Conservation (phyloP, 2,329 filamentous ascomycete species). For the Trichoderma sp. region DNA sequence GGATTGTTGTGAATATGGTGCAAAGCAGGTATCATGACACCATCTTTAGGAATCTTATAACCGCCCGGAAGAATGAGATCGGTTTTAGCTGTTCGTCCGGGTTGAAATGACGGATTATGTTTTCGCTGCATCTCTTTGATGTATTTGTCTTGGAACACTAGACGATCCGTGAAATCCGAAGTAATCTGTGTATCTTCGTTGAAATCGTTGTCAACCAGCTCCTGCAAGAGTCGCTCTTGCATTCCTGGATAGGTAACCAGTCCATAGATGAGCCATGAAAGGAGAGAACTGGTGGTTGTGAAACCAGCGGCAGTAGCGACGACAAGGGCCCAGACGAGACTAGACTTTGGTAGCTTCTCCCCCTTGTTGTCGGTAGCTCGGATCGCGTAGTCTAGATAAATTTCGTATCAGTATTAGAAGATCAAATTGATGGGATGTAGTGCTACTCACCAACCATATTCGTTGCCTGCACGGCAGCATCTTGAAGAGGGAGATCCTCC, state of each 20-base stretch:
- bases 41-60: constrained; percentile 51
- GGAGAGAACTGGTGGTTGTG: constrained; percentile 55
- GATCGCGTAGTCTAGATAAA: constrained; percentile 45
- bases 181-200: constrained; percentile 43
- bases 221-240: constrained; percentile 56
- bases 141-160: constrained; percentile 54
- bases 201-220: constrained; percentile 50
- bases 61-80: constrained; percentile 59
- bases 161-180: constrained; percentile 44
- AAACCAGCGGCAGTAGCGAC: constrained; percentile 58
- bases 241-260: constrained; percentile 52
- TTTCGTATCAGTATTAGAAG: background rate
- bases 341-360: constrained; percentile 44
- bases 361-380: constrained; percentile 54
- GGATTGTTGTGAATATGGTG: constrained; percentile 53
- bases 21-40: constrained; percentile 52
- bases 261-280: constrained; percentile 57
- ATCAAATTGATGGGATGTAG: fast-evolving
- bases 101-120: constrained; percentile 61
- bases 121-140: constrained; percentile 59
- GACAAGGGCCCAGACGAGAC: constrained; percentile 37
- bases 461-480: constrained; percentile 49
- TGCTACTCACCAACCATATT: constrained; percentile 30
- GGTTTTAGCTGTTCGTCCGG: constrained; percentile 52
- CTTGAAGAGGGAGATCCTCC: constrained; percentile 42